Evolutionary conservation across 208 protist genomes (phyloP), one percentile per base, ranked within the genome.

Genomic region (Naegleria gruberi): DNA sequence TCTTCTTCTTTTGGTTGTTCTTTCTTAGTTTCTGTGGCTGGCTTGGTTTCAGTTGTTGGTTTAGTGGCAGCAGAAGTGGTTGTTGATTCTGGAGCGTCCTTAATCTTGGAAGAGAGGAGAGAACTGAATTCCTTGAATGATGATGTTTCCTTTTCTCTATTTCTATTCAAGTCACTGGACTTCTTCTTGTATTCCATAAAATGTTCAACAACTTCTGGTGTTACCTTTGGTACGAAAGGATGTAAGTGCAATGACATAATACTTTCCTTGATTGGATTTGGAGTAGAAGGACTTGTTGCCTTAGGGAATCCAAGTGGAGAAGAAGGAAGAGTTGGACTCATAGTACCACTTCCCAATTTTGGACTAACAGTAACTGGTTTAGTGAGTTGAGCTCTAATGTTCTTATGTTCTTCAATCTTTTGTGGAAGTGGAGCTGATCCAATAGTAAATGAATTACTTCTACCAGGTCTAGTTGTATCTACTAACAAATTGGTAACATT

Each of bases 391-490:
- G 17, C 5, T 43, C 34, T 44, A 83, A 83, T 8, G 17, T 10
- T 83, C 77, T 44, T 83, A 83, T 44, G 77, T 44, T 83, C 77
- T 83, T 83, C 65, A 77, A 77, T 77, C 6, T 37, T 77, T 51
- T 51, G 46, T 74, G 6, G 10, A 34, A 74, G 6, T 30, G 77
- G 77, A 37, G n/a, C n/a, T 41, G 51, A 3, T 37, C 65, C 65
- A 77, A n/a, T n/a, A 77, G 30, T 77, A n/a, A 77, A 77, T 8
- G 65, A 77, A 77, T 77, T 77, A 8, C 65, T 77, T 37, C 65
- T 77, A 37, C 30, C n/a, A 37, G 6, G 1, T 77, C 65, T 77
- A 7, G 19, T 77, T 77, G 26, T n/a, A 19, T 12, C 10, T 37
- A 37, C 26, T 37, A 77, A 77, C 6, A 8, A n/a, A 37, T 7